Conservation (phyloP, 2,329 filamentous ascomycete genomes). For the Penicillium sp. region DNA sequence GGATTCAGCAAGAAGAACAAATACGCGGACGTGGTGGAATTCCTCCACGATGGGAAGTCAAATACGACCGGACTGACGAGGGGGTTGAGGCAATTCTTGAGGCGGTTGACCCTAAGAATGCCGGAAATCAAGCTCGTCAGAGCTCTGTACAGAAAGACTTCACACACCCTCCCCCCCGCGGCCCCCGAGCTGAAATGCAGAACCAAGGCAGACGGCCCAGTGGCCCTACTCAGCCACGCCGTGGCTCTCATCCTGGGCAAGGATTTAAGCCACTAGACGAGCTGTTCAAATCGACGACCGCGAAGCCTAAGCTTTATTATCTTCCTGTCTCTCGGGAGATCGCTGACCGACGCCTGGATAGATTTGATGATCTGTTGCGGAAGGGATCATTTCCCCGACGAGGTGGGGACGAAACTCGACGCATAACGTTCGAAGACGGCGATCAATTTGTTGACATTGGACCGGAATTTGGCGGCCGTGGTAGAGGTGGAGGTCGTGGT, state of each 20-base stretch:
- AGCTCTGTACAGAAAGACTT: slow-evolving; percentile 23
- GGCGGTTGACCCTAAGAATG: slow-evolving; percentile 46
- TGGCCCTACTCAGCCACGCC: slow-evolving; percentile 23
- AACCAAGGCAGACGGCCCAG: slow-evolving; percentile 34
- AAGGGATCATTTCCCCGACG: slow-evolving; percentile 43
- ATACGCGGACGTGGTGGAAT: slow-evolving; percentile 47
- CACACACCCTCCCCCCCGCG: slow-evolving; percentile 29
- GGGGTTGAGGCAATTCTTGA: slow-evolving; percentile 64
- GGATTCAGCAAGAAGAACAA: slow-evolving; percentile 73
- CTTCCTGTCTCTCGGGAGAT: slow-evolving; percentile 69
- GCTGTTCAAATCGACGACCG: slow-evolving; percentile 63
- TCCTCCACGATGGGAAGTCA: slow-evolving; percentile 71
- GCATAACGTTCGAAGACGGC: slow-evolving; percentile 74
- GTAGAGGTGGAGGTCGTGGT: slow-evolving; percentile 37
- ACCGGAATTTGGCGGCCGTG: slow-evolving; percentile 59
- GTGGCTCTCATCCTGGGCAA: slow-evolving; percentile 36
- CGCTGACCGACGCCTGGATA: slow-evolving; percentile 67
- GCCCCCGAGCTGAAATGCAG: slow-evolving; percentile 30
- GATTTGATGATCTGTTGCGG: slow-evolving; percentile 53
- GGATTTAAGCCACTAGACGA: slow-evolving; percentile 64
- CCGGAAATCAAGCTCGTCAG: slow-evolving; percentile 23
- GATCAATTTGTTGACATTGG: slow-evolving; percentile 73
- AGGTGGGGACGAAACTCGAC: slow-evolving; percentile 63
- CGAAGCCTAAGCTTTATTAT: slow-evolving; percentile 70
- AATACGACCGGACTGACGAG: slow-evolving; percentile 65